Percentiles rank a stretch among this genome's conserved stretches.
These are phyloP conservation scores for Phlebiopsis gigantea DNA, from an alignment of 768 basidiomycete species.

Conservation along the genomic window DNA sequence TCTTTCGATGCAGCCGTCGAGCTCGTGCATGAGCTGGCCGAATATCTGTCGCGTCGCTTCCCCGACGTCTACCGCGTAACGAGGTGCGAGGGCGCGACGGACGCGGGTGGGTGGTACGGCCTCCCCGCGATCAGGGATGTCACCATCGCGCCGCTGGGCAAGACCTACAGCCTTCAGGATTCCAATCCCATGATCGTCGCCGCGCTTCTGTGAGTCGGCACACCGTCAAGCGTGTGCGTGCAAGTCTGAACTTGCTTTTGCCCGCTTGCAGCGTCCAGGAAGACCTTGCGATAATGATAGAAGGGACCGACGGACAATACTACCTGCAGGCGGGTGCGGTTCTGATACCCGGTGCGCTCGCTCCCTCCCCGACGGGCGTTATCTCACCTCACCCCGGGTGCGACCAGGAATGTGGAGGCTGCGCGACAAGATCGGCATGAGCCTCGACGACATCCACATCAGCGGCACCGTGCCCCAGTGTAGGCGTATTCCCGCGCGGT, in stretches of 20 bases:
- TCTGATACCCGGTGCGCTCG: slow-evolving; percentile 48
- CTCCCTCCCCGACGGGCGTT: neutral
- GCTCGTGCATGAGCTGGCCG: slow-evolving; percentile 61
- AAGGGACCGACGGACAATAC: slow-evolving; percentile 60
- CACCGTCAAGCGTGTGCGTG: too few relatives aligned
- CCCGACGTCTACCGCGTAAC: slow-evolving; percentile 49
- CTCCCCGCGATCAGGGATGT: slow-evolving; percentile 45
- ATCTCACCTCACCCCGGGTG: slow-evolving; percentile 1
- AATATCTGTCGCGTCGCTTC: slow-evolving; percentile 60
- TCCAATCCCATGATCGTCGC: slow-evolving; percentile 58
- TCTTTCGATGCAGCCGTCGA: slow-evolving; percentile 50
- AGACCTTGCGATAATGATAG: slow-evolving; percentile 27
- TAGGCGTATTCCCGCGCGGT: slow-evolving; percentile 27
- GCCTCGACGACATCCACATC: slow-evolving; percentile 67
- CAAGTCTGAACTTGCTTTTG: too few relatives aligned
- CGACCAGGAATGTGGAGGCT: slow-evolving; percentile 68
- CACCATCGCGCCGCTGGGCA: slow-evolving; percentile 42
- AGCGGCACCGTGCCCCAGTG: slow-evolving; percentile 71
- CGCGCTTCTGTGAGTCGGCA: slow-evolving; percentile 48
- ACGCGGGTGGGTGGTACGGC: slow-evolving; percentile 34
- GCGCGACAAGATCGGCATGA: slow-evolving; percentile 68
- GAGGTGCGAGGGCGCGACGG: slow-evolving; percentile 28
- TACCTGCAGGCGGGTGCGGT: slow-evolving; percentile 75
- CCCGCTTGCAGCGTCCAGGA: slow-evolving; percentile 18
- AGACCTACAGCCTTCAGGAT: slow-evolving; percentile 45